A percentile compares a stretch with the other conserved stretches of the same genome.
These are phyloP conservation scores for Vigna reflexopilosa DNA, from an alignment of 306 rosid species.

Conservation along the genomic window DNA sequence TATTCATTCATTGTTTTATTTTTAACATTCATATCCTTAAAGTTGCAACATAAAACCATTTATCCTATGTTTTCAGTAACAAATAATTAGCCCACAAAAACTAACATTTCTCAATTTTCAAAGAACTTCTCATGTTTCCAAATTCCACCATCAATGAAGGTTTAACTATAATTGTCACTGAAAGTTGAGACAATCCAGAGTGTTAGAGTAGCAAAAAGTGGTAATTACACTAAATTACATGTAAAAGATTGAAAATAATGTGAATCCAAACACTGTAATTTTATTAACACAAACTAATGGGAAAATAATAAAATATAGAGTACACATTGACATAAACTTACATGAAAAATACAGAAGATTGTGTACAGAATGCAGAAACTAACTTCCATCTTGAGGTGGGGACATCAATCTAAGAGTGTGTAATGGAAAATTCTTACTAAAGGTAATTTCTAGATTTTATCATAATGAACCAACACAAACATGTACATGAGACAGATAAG, in stretches of 20 bases:
- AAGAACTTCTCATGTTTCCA: neutral
- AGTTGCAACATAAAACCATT: neutral
- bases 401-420: slow-evolving; percentile 9
- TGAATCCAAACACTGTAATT: slow-evolving; percentile 11
- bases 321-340: slow-evolving; percentile 16
- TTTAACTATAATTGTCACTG: neutral
- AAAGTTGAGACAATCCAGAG: neutral
- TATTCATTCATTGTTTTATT: neutral
- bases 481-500: slow-evolving; percentile 35
- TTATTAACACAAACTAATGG: slow-evolving; percentile 33
- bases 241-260: neutral
- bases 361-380: slow-evolving; percentile 25
- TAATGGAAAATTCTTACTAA: slow-evolving; percentile 7
- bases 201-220: neutral
- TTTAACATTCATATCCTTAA: too few relatives aligned
- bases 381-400: slow-evolving; percentile 30
- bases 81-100: neutral
- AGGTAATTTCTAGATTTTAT: slow-evolving; percentile 34
- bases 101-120: neutral
- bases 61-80: neutral
- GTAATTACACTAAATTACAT: neutral
- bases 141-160: too few relatives aligned
- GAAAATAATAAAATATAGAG: neutral
- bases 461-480: slow-evolving; percentile 33
- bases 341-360: slow-evolving; percentile 14